Evolutionary conservation across 2,329 filamentous ascomycete species (phyloP).

Genomic region (Cladosporium sphaerospermum): DNA sequence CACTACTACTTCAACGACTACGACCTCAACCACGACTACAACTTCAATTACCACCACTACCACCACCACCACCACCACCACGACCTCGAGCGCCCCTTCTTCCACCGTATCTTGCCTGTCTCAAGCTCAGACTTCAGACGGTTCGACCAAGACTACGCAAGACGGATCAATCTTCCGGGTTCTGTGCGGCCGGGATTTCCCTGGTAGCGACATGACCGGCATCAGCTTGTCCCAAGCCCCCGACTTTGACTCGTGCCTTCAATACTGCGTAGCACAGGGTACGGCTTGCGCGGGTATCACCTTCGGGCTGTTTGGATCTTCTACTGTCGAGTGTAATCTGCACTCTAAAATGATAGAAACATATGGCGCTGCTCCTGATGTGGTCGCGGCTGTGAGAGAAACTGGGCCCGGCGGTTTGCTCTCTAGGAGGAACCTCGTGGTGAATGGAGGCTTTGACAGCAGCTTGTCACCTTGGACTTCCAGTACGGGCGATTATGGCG

Average conservation of each 20-base stretch:
- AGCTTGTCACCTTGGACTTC: slow-evolving; percentile 1
- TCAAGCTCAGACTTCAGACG: not conserved
- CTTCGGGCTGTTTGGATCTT: not conserved
- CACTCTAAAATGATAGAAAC: not conserved
- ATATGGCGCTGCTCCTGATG: not conserved
- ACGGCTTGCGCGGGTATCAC: slow-evolving; percentile 2
- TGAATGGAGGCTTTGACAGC: not conserved
- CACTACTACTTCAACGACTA: not conserved
- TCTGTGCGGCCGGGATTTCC: not conserved
- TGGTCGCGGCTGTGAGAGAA: not conserved
- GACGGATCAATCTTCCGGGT: not conserved
- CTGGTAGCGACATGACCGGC: not conserved
- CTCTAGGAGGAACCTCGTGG: not conserved
- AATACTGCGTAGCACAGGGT: slow-evolving; percentile 1
- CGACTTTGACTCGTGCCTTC: not conserved
- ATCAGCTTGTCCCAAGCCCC: not conserved
- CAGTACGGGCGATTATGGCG: not conserved
- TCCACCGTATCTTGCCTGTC: not conserved
- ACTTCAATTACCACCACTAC: not conserved
- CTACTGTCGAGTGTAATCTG: not conserved
- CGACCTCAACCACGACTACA: not conserved
- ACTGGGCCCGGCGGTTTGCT: not conserved
- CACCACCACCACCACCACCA: not conserved
- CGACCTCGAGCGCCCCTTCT: not conserved
- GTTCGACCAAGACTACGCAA: not conserved